Conservation (phyloP, 305 asterid species). For the Fraxinus paxiana region DNA sequence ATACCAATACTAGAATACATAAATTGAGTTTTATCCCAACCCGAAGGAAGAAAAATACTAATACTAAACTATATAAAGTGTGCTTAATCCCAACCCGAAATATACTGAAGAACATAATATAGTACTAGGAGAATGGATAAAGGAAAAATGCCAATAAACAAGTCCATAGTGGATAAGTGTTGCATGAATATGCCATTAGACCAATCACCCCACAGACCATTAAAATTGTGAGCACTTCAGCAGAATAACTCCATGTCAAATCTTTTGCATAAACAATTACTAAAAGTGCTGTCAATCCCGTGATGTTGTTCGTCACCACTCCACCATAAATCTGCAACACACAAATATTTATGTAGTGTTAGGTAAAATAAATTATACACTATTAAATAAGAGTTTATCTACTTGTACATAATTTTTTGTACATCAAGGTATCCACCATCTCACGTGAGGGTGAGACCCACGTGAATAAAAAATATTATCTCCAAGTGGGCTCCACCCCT, state of each 20-base stretch:
- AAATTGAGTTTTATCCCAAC: not conserved
- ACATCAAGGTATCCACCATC: too few relatives aligned
- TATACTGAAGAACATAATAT: conserved; percentile 28
- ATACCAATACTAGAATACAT: not conserved
- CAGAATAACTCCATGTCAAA: conserved; percentile 43
- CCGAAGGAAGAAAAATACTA: not conserved
- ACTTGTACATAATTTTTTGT: too few relatives aligned
- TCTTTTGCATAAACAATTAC: conserved; percentile 33
- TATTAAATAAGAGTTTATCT: not conserved
- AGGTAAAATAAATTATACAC: not conserved
- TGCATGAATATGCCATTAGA: conserved; percentile 29
- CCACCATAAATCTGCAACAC: conserved; percentile 42
- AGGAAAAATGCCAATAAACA: conserved; percentile 37
- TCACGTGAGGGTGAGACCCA: too few relatives aligned
- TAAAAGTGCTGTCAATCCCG: conserved; percentile 38
- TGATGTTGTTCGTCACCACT: conserved; percentile 43
- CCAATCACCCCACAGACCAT: conserved; percentile 37
- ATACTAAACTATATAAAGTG: not conserved
- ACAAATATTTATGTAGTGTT: not conserved
- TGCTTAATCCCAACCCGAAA: conserved; percentile 19
- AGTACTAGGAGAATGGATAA: conserved; percentile 35
- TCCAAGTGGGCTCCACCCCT: too few relatives aligned
- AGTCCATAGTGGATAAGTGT: conserved; percentile 37
- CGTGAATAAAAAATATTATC: too few relatives aligned
- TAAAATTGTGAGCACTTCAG: conserved; percentile 35